Percentiles rank a stretch among this genome's conserved stretches.
phyloP scores from a whole-genome alignment of 1,139 yeast species.

The Candida neerlandica region DNA sequence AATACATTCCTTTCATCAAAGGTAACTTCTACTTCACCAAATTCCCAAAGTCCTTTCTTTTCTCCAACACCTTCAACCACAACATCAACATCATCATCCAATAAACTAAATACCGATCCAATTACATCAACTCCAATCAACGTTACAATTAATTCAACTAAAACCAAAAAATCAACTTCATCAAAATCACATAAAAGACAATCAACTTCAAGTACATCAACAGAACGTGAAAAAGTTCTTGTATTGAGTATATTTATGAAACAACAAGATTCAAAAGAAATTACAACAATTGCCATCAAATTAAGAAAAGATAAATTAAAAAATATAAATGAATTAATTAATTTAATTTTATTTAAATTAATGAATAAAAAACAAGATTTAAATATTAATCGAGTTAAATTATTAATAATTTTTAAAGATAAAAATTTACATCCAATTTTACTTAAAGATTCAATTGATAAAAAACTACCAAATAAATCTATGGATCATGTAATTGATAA shows the following conservation, averaged over 20 bases:
- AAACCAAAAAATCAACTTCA: not conserved
- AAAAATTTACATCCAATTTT: constrained; percentile 27
- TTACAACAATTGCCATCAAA: constrained; percentile 20
- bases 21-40: not conserved
- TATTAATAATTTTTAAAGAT: constrained; percentile 29
- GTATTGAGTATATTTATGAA: constrained; percentile 9
- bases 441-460: constrained; percentile 19
- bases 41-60: not conserved
- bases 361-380: constrained; percentile 20
- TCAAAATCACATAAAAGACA: not conserved
- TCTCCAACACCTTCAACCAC: constrained; percentile 3
- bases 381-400: constrained; percentile 20
- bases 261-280: not conserved
- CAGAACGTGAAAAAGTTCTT: not conserved
- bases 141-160: not conserved
- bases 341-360: constrained; percentile 26
- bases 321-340: constrained; percentile 27
- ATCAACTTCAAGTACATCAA: not conserved
- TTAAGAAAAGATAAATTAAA: constrained; percentile 30
- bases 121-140: not conserved
- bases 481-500: not conserved
- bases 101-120: not conserved
- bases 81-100: no score
- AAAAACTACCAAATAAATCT: not conserved
- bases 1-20: not conserved